Percentiles rank a stretch among this genome's conserved stretches.
Evolutionary conservation across 345 rosid genomes (phyloP).

Genomic region (Arabidopsis thaliana): TAIR10.1 NC_003070.9:18512001-18512500

Average conservation of each 20-base stretch:
- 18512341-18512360: constrained; percentile 83
- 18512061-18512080: neutral
- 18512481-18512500: constrained; percentile 88
- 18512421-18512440: constrained; percentile 92
- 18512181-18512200: constrained; percentile 76
- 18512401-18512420: constrained; percentile 83
- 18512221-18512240: constrained; percentile 70
- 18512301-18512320: constrained; percentile 76
- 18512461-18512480: constrained; percentile 78
- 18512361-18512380: constrained; percentile 73
- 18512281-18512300: constrained; percentile 60
- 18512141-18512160: constrained; percentile 29
- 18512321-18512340: constrained; percentile 73
- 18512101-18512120: constrained; percentile 41
- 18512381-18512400: constrained; percentile 74
- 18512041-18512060: constrained; percentile 9
- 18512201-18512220: constrained; percentile 74
- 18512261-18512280: constrained; percentile 71
- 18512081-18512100: constrained; percentile 26
- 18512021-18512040: constrained; percentile 32
- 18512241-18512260: constrained; percentile 81
- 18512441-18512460: constrained; percentile 83
- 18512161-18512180: constrained; percentile 39
- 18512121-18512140: constrained; percentile 31
- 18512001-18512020: neutral